Base-by-base conservation (phyloP, 805 yeast species). In the Blastobotrys terrestris region DNA sequence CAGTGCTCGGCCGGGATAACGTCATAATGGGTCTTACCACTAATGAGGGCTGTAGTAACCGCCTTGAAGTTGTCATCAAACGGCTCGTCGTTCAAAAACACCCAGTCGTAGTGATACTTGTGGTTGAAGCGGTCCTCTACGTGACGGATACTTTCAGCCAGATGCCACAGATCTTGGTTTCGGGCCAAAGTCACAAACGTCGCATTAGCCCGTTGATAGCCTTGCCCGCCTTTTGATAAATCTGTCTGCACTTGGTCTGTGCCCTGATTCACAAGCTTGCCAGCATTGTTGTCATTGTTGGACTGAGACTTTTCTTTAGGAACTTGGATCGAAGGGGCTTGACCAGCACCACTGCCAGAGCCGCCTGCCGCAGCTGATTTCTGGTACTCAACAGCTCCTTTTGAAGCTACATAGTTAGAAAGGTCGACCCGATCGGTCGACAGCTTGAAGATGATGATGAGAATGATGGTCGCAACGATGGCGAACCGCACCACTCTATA, bases 21-120 rank as follows among this genome's bases (percentile, higher is more conserved):
- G 4, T 92, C 96, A 66, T 82, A 91, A 65, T 79, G 78, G 48
- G 84, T 80, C 39, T 70, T 75, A 46, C 96, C 95, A 51, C 85
- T 77, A 31, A 81, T 80, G 52, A 83, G 71, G 2, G 75, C 66
- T 0, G 75, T 53, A 11, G 88, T 77, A 41, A 72, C 69, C 2
- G 63, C 63, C 64, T 80, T 84, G 71, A 91, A 90, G 53, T 84
- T 87, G 1, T 83, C 84, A 35, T 77, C 72, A 67, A 89, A 91
- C 19, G 78, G 83, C 53, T 78, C 83, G 66, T 92, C 92, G 70
- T 91, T 91, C 60, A 92, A 72, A 68, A 91, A 91, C 14, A 90
- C 91, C 97, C 97, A 91, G 66, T 89, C 95, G 67, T 91, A 91
- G 58, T 86, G 80, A 70, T 64, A 90, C 56, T 82, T 73, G 48